A percentile compares a stretch with the other conserved stretches of the same genome.
phyloP scores from a whole-genome alignment of 2,329 filamentous ascomycete genomes.

The Daldinia eschscholtzii region DNA sequence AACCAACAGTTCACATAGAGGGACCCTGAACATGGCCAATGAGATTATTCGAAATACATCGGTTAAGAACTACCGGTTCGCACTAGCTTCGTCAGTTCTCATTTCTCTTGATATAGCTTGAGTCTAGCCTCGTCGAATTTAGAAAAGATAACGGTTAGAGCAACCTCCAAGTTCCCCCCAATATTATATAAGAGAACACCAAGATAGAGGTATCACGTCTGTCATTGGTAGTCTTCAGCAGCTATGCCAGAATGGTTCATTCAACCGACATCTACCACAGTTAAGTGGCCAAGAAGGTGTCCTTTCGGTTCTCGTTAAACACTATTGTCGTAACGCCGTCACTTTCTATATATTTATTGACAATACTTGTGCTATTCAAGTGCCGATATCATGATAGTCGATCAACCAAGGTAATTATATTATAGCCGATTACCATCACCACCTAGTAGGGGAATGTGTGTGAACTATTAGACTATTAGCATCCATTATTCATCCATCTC shows the following conservation, averaged over 20 bases:
- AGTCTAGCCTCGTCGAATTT: constrained; percentile 13
- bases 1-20: neutral
- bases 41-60: neutral
- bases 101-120: neutral
- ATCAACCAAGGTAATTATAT: constrained; percentile 18
- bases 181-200: neutral
- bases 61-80: constrained; percentile 15
- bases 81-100: constrained; percentile 6
- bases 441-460: neutral
- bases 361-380: constrained; percentile 20
- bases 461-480: neutral
- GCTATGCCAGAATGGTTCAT: neutral
- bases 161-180: neutral
- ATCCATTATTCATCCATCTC: constrained; percentile 17
- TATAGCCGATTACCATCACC: constrained; percentile 11
- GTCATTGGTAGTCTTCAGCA: neutral
- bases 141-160: neutral
- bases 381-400: constrained; percentile 19
- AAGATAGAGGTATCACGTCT: neutral
- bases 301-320: neutral
- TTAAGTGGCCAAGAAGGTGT: neutral
- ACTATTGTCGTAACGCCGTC: neutral
- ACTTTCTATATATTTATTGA: neutral
- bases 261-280: neutral
- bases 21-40: neutral